Conservation (phyloP, 768 basidiomycete species). For the Suillus sp. region DNA sequence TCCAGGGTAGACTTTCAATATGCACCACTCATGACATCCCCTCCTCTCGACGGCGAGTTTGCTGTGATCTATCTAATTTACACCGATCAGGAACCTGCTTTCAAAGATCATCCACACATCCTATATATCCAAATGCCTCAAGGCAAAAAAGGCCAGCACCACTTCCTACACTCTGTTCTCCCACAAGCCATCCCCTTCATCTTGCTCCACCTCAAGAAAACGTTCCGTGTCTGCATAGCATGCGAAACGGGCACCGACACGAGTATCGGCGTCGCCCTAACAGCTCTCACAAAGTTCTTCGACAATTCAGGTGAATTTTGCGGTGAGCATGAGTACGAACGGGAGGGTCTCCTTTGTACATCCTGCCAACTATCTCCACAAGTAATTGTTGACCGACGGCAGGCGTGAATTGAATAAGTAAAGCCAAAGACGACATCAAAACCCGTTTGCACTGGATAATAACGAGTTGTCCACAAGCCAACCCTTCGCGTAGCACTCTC, state of each 20-base stretch:
- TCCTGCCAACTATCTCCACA: constrained; percentile 6
- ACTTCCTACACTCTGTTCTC: constrained; percentile 50
- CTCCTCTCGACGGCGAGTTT: constrained; percentile 5
- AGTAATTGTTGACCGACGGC: background rate
- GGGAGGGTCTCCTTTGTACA: constrained; percentile 24
- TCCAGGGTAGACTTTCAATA: too few species aligned
- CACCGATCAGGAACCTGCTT: background rate
- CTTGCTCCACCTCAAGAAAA: constrained; percentile 36
- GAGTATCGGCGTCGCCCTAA: too few species aligned
- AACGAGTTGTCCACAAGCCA: constrained; percentile 68
- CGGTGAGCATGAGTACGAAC: constrained; percentile 9
- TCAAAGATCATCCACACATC: constrained; percentile 11
- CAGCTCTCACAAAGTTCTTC: constrained; percentile 60
- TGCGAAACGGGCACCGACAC: too few species aligned
- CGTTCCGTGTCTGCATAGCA: constrained; percentile 46
- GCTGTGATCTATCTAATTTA: constrained; percentile 24
- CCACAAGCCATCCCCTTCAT: constrained; percentile 54
- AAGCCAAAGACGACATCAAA: constrained; percentile 64
- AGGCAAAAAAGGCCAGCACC: constrained; percentile 57
- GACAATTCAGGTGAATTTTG: constrained; percentile 47
- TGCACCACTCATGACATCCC: too few species aligned
- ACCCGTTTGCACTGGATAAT: constrained; percentile 87
- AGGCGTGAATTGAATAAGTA: constrained; percentile 2
- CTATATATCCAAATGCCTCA: constrained; percentile 32
- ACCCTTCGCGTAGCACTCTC: constrained; percentile 81